A percentile compares a stretch with the other conserved stretches of the same genome.
Conservation (phyloP, 2,329 filamentous ascomycete genomes). For the Calonectria leucothoes region DNA sequence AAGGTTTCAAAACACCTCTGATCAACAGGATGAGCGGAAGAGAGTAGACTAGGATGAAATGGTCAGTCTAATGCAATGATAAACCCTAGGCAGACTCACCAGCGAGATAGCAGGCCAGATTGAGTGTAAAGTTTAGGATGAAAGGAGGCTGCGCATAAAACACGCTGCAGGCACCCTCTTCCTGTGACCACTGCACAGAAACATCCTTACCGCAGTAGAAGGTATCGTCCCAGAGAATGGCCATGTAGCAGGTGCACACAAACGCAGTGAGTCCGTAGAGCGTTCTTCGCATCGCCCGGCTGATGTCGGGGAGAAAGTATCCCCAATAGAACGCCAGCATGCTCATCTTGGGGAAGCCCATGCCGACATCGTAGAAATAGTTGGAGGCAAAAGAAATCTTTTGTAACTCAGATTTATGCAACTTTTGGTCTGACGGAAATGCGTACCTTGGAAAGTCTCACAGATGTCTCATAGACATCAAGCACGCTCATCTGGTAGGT, state of each 20-base stretch:
- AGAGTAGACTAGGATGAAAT: constrained; percentile 40
- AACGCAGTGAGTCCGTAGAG: constrained; percentile 47
- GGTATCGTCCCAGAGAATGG: constrained; percentile 48
- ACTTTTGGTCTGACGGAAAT: fast-evolving
- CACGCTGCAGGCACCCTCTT: constrained; percentile 50
- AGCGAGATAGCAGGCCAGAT: constrained; percentile 47
- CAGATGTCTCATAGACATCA: constrained; percentile 44
- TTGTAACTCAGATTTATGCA: neutral
- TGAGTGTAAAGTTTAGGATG: constrained; percentile 49
- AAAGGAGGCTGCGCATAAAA: constrained; percentile 48
- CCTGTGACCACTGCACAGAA: constrained; percentile 49
- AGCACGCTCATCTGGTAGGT: constrained; percentile 47
- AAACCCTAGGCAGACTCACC: constrained; percentile 31
- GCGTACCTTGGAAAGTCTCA: constrained; percentile 45
- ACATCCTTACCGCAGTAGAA: constrained; percentile 50
- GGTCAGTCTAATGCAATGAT: neutral
- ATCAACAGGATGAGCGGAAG: constrained; percentile 45
- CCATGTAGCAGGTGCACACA: constrained; percentile 43
- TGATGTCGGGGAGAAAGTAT: constrained; percentile 44
- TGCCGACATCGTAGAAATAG: constrained; percentile 51
- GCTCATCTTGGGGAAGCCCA: constrained; percentile 50
- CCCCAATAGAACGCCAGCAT: constrained; percentile 52
- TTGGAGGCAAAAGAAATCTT: constrained; percentile 50
- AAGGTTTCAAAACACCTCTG: constrained; percentile 33
- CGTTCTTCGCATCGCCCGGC: constrained; percentile 41